These are phyloP conservation scores for Afroboletus lepidellus DNA, from an alignment of 1,284 basidiomycete genomes.

Conservation along the genomic window DNA sequence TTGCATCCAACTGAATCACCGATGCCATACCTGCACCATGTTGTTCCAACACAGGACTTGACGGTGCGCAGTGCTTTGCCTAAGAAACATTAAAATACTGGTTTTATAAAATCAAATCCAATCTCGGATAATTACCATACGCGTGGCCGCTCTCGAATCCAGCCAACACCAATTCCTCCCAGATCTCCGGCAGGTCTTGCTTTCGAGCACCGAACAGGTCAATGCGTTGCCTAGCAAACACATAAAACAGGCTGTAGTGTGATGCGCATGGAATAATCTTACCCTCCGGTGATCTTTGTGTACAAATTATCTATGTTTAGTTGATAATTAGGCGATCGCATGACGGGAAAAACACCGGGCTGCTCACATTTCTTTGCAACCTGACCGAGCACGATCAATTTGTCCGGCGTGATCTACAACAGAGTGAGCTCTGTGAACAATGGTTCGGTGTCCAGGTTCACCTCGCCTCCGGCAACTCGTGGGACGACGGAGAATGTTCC, in stretches of 20 bases:
- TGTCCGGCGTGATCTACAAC: slow-evolving; percentile 58
- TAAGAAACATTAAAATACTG: slow-evolving; percentile 18
- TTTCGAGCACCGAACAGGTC: slow-evolving; percentile 77
- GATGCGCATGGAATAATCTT: background rate
- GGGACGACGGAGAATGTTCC: slow-evolving; percentile 74
- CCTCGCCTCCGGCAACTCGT: slow-evolving; percentile 65
- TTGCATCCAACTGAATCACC: slow-evolving; percentile 69
- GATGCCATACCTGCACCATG: slow-evolving; percentile 76
- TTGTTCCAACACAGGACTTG: slow-evolving; percentile 57
- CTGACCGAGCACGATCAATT: slow-evolving; percentile 65
- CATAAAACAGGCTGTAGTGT: background rate
- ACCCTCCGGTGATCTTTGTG: slow-evolving; percentile 62
- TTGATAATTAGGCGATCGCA: background rate
- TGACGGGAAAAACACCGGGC: background rate
- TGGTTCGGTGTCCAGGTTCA: slow-evolving; percentile 8
- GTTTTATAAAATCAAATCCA: background rate
- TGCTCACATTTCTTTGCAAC: slow-evolving; percentile 65
- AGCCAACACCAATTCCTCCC: slow-evolving; percentile 64
- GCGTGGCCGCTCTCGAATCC: slow-evolving; percentile 79
- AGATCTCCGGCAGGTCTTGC: slow-evolving; percentile 74
- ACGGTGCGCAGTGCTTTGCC: slow-evolving; percentile 55
- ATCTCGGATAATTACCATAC: slow-evolving; percentile 54
- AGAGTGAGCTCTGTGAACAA: background rate
- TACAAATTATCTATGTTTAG: slow-evolving; percentile 49
- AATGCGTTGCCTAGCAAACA: slow-evolving; percentile 52